Evolutionary conservation across 805 yeast species (phyloP), one percentile per base, ranked within the genome.

Genomic region (Hyphopichia homilentoma): DNA sequence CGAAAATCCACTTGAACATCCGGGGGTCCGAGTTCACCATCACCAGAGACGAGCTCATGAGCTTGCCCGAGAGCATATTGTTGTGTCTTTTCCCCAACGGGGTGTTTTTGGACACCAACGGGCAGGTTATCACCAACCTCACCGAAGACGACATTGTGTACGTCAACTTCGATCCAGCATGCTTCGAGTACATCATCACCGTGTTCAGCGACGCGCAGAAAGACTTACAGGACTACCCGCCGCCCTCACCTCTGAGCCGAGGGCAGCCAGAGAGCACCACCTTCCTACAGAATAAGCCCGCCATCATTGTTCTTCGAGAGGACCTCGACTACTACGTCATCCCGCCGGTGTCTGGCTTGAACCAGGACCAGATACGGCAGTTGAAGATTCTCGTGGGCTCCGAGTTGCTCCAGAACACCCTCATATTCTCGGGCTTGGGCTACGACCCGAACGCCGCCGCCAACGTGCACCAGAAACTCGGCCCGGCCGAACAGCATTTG

Each of bases 321-420:
- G 98, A 93, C 58, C 70, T 93, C 44, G 98, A 93, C 54, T 93
- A 77, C 59, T 93, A 89, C 57, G 85, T 94, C 41, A 80, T 93
- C 12, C 94, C 96, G 2, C 89, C 86, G 26, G 60, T 62, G 25
- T 57, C 70, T 2, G 81, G 83, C 2, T 59, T 79, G 23, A 56
- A 66, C 30, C 62, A 65, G 15, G 79, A 76, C 16, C 76, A 79
- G 26, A 79, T 88, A 72, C 74, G 76, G 43, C 66, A 68, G 23
- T 64, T 90, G 39, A 90, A 90, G 55, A 52, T 76, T 29, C 74
- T 75, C 39, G 93, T 87, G 7, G 95, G 95, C 41, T 68, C 79
- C 41, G 63, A 70, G 36, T 65, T 90, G 41, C 67, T 77, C 17
- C 47, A 60, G 7, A 78, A 81, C 44, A 59, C 61, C 20, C 65